Conservation (phyloP, 2,329 filamentous ascomycete genomes). For the Pseudogymnoascus sp. region DNA sequence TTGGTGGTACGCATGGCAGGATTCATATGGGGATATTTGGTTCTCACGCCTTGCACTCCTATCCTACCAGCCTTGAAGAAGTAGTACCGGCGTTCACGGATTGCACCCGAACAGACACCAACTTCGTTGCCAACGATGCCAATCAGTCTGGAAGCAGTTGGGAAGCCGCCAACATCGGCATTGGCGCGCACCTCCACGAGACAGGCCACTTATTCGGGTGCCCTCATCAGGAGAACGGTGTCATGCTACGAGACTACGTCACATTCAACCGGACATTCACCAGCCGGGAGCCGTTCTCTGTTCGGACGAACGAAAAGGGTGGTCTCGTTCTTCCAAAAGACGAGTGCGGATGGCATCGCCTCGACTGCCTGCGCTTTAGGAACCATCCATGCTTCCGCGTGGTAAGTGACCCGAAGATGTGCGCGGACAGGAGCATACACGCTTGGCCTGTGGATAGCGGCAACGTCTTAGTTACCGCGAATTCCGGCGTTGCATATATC, state of each 20-base stretch:
- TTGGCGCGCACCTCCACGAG: slow-evolving; percentile 88
- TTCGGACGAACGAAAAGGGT: slow-evolving; percentile 77
- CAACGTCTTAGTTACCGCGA: slow-evolving; percentile 68
- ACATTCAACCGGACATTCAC: slow-evolving; percentile 78
- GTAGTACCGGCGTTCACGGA: slow-evolving; percentile 84
- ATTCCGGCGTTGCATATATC: slow-evolving; percentile 76
- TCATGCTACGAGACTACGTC: slow-evolving; percentile 88
- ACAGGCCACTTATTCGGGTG: slow-evolving; percentile 86
- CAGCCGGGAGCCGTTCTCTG: slow-evolving; percentile 76
- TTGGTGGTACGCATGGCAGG: slow-evolving; percentile 66
- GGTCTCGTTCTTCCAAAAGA: slow-evolving; percentile 68
- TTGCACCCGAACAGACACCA: slow-evolving; percentile 80
- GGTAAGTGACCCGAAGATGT: slow-evolving; percentile 62
- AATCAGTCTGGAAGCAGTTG: slow-evolving; percentile 84
- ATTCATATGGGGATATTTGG: slow-evolving; percentile 84
- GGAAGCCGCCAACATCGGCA: slow-evolving; percentile 92
- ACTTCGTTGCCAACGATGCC: slow-evolving; percentile 75
- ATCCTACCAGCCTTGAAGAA: slow-evolving; percentile 82
- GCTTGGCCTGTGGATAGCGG: slow-evolving; percentile 78
- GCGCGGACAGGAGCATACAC: slow-evolving; percentile 69
- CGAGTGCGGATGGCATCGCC: slow-evolving; percentile 85
- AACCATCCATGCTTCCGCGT: slow-evolving; percentile 85
- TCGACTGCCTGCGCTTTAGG: slow-evolving; percentile 83
- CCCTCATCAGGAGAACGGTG: slow-evolving; percentile 80
- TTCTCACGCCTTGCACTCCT: slow-evolving; percentile 85